Evolutionary conservation across 1,139 yeast species (phyloP).

Genomic region (Citeromyces siamensis): DNA sequence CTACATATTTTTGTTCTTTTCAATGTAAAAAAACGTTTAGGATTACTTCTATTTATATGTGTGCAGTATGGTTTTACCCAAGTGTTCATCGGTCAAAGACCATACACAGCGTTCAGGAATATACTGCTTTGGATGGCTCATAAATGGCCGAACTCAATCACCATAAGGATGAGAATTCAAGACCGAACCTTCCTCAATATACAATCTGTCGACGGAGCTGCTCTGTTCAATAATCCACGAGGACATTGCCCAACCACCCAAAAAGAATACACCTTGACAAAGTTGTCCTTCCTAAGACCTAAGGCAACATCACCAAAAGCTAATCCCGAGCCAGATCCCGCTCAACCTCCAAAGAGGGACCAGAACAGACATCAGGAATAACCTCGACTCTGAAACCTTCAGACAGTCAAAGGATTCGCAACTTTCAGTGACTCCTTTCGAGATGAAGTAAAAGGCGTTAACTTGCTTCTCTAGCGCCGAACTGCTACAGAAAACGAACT

Average conservation of each 20-base stretch:
- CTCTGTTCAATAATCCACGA: slow-evolving; percentile 35
- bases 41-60: slow-evolving; percentile 25
- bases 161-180: slow-evolving; percentile 43
- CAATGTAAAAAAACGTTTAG: background rate
- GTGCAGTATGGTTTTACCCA: slow-evolving; percentile 89
- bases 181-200: slow-evolving; percentile 38
- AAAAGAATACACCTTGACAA: slow-evolving; percentile 11
- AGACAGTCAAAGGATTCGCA: slow-evolving; percentile 1
- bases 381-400: background rate
- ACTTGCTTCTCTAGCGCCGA: slow-evolving; percentile 67
- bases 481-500: slow-evolving; percentile 45
- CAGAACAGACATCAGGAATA: slow-evolving; percentile 2
- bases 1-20: background rate
- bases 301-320: background rate
- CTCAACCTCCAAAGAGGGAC: slow-evolving; percentile 3
- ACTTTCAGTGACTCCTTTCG: background rate
- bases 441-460: slow-evolving; percentile 10
- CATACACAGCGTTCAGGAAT: slow-evolving; percentile 89
- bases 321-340: background rate
- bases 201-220: slow-evolving; percentile 83
- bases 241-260: slow-evolving; percentile 14
- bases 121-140: slow-evolving; percentile 50
- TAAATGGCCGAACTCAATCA: slow-evolving; percentile 18
- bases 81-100: slow-evolving; percentile 71
- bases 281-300: slow-evolving; percentile 24